Percentiles rank a stretch among this genome's conserved stretches.
Evolutionary conservation across 352 stramenopile species (phyloP).

Genomic region (Phytophthora cactorum): DNA sequence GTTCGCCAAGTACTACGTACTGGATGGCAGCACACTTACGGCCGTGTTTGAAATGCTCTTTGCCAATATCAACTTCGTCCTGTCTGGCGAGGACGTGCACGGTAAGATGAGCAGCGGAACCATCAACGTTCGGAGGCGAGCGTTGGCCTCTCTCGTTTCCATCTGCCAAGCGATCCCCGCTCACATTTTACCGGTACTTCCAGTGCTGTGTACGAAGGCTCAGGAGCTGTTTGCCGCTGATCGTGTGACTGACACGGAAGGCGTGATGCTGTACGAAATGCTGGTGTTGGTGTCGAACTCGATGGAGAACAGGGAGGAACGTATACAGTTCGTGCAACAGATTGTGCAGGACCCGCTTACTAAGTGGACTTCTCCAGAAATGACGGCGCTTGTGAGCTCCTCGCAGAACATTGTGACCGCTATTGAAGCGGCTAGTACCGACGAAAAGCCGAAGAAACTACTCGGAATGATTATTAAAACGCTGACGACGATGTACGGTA

Average conservation of each 20-base stretch:
- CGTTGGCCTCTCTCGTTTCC: constrained; percentile 71
- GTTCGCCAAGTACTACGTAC: constrained; percentile 81
- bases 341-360: constrained; percentile 74
- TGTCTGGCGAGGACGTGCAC: constrained; percentile 71
- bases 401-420: constrained; percentile 60
- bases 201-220: constrained; percentile 70
- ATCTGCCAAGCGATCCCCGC: constrained; percentile 81
- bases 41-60: constrained; percentile 83
- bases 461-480: constrained; percentile 73
- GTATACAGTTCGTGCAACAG: constrained; percentile 70
- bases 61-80: constrained; percentile 72
- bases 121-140: constrained; percentile 72
- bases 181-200: constrained; percentile 79
- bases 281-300: constrained; percentile 84
- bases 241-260: constrained; percentile 77
- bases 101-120: constrained; percentile 70
- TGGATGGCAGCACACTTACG: constrained; percentile 62
- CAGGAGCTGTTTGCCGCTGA: constrained; percentile 75
- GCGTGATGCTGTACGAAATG: constrained; percentile 85
- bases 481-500: constrained; percentile 81
- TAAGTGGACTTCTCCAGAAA: constrained; percentile 70
- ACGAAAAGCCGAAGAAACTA: constrained; percentile 52
- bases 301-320: constrained; percentile 67
- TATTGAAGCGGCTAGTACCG: constrained; percentile 47
- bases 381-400: constrained; percentile 65